Conservation (phyloP, 208 protist genomes). For the Lotmaria passim region DNA sequence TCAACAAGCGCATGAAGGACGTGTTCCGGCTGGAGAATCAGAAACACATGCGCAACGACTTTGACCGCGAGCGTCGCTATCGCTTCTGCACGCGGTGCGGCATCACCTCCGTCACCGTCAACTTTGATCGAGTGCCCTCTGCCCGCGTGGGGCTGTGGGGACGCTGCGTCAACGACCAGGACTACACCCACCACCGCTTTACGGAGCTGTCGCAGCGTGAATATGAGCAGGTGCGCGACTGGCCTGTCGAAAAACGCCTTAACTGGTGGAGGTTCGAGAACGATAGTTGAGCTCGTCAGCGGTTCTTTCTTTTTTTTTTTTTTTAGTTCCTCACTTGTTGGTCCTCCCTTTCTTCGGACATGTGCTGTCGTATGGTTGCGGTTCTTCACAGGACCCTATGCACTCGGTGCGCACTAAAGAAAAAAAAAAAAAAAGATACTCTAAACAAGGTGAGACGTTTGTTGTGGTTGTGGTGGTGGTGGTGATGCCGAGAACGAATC, state of each 20-base stretch:
- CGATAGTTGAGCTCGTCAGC: background rate
- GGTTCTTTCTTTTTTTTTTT: background rate
- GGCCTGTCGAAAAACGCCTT: constrained; percentile 71
- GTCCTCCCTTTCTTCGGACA: background rate
- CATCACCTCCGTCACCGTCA: constrained; percentile 87
- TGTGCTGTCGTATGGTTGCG: too few relatives aligned
- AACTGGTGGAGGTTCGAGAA: constrained; percentile 86
- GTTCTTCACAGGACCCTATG: too few relatives aligned
- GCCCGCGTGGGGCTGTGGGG: constrained; percentile 87
- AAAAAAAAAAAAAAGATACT: too few relatives aligned
- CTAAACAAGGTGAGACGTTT: too few relatives aligned
- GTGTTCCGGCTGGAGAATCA: constrained; percentile 84
- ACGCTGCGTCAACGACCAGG: constrained; percentile 73
- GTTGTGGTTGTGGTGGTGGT: too few relatives aligned
- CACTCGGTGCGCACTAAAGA: too few relatives aligned
- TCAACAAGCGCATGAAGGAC: constrained; percentile 82
- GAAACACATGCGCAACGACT: constrained; percentile 77
- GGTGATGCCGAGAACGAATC: too few relatives aligned
- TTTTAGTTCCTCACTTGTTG: background rate
- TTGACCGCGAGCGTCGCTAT: constrained; percentile 75
- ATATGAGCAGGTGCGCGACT: constrained; percentile 77
- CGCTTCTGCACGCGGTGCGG: constrained; percentile 83
- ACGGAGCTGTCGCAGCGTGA: constrained; percentile 72
- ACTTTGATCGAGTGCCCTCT: constrained; percentile 83
- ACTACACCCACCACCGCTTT: constrained; percentile 90